Evolutionary conservation across 1,284 basidiomycete genomes (phyloP).

Genomic region (Leucoagaricus sp.): DNA sequence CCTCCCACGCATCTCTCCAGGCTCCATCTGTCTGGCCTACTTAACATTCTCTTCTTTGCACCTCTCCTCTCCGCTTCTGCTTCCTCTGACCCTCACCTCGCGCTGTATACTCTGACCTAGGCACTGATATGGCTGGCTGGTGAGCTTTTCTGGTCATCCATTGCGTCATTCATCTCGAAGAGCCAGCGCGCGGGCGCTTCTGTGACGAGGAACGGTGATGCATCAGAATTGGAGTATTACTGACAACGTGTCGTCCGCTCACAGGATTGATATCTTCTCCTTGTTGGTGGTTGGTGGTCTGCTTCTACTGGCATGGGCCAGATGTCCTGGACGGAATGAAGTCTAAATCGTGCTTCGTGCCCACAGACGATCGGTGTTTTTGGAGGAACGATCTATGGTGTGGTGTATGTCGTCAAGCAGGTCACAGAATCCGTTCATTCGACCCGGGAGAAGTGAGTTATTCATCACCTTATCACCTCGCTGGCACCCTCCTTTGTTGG

Average conservation of each 20-base stretch:
- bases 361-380: slow-evolving; percentile 46
- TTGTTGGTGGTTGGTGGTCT: slow-evolving; percentile 34
- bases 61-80: no score
- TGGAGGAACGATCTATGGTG: slow-evolving; percentile 42
- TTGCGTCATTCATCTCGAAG: slow-evolving; percentile 2
- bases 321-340: neutral
- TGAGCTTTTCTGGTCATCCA: neutral
- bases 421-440: slow-evolving; percentile 41
- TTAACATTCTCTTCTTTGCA: neutral
- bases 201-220: neutral
- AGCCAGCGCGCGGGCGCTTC: neutral
- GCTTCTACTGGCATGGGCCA: neutral
- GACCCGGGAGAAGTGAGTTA: slow-evolving; percentile 50
- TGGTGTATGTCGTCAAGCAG: slow-evolving; percentile 35
- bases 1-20: slow-evolving; percentile 1
- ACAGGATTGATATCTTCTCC: slow-evolving; percentile 42
- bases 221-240: neutral
- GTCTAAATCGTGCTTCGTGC: neutral
- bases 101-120: neutral
- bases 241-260: neutral
- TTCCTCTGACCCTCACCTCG: neutral
- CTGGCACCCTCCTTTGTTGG: neutral
- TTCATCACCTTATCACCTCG: neutral
- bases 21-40: neutral
- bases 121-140: slow-evolving; percentile 10